Evolutionary conservation across 257 asterid species (phyloP).

Genomic region (Solanum paucissectum): DNA sequence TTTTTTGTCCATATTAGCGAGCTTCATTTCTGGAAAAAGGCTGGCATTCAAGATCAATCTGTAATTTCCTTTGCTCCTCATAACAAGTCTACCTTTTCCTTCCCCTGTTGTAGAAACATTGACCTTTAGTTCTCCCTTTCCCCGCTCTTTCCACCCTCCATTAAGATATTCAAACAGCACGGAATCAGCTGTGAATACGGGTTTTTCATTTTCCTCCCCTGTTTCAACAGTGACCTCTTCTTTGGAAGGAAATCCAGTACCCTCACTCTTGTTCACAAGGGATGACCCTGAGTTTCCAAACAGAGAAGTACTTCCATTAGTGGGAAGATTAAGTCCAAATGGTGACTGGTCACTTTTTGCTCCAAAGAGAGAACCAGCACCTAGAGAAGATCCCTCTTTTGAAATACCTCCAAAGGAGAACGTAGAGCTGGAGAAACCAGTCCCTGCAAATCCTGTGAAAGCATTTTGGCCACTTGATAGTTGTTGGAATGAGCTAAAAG

Average conservation of each 20-base stretch:
- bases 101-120: slow-evolving; percentile 45
- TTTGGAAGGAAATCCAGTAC: slow-evolving; percentile 37
- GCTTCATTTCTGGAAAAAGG: slow-evolving; percentile 87
- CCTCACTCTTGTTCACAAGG: slow-evolving; percentile 22
- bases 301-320: slow-evolving; percentile 32
- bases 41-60: slow-evolving; percentile 79
- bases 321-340: neutral
- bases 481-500: slow-evolving; percentile 70
- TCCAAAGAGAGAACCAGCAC: neutral
- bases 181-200: slow-evolving; percentile 64
- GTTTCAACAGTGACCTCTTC: slow-evolving; percentile 60
- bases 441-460: slow-evolving; percentile 77
- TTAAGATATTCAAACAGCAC: slow-evolving; percentile 56
- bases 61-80: slow-evolving; percentile 79
- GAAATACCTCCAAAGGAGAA: slow-evolving; percentile 70
- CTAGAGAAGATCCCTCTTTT: slow-evolving; percentile 28
- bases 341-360: neutral
- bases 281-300: slow-evolving; percentile 32
- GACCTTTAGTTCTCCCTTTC: slow-evolving; percentile 86
- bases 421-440: slow-evolving; percentile 68
- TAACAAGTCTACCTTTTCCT: slow-evolving; percentile 67
- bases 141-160: slow-evolving; percentile 87
- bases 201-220: slow-evolving; percentile 71
- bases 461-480: slow-evolving; percentile 85
- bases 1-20: slow-evolving; percentile 80